Conservation (phyloP, 169 alveolate genomes). For the Babesia bovis region DNA sequence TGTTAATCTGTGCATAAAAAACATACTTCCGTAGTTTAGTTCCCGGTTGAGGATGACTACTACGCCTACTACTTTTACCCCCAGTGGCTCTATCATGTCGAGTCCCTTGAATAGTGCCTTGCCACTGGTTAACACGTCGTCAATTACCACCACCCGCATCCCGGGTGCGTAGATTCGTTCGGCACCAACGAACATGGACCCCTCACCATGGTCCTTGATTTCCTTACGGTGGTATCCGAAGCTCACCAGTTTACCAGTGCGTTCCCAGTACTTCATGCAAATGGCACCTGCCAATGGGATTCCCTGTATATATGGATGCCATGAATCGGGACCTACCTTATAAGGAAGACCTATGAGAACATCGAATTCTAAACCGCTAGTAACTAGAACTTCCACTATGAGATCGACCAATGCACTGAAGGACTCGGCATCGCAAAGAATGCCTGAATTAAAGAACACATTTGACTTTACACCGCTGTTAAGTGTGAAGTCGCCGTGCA, state of each 20-base stretch:
- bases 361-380: constrained; percentile 48
- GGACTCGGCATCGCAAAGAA: constrained; percentile 53
- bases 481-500: constrained; percentile 49
- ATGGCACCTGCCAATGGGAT: constrained; percentile 49
- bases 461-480: constrained; percentile 47
- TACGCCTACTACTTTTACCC: constrained; percentile 45
- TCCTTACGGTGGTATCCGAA: constrained; percentile 67
- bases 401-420: constrained; percentile 42
- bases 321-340: constrained; percentile 35
- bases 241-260: constrained; percentile 52
- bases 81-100: constrained; percentile 28
- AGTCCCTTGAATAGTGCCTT: constrained; percentile 43
- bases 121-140: constrained; percentile 59
- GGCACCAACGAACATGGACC: constrained; percentile 49
- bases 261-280: constrained; percentile 50
- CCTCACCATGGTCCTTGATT: constrained; percentile 65
- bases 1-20: neutral
- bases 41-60: constrained; percentile 60
- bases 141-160: constrained; percentile 49
- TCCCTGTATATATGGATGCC: constrained; percentile 27
- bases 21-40: constrained; percentile 44
- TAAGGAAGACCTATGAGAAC: constrained; percentile 58
- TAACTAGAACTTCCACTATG: constrained; percentile 28
- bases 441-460: constrained; percentile 61
- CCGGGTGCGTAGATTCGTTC: constrained; percentile 30